Evolutionary conservation across 202 grass and related monocot species (phyloP), one percentile per base, ranked within the genome.

Genomic region (Hordeum pubiflorum): DNA sequence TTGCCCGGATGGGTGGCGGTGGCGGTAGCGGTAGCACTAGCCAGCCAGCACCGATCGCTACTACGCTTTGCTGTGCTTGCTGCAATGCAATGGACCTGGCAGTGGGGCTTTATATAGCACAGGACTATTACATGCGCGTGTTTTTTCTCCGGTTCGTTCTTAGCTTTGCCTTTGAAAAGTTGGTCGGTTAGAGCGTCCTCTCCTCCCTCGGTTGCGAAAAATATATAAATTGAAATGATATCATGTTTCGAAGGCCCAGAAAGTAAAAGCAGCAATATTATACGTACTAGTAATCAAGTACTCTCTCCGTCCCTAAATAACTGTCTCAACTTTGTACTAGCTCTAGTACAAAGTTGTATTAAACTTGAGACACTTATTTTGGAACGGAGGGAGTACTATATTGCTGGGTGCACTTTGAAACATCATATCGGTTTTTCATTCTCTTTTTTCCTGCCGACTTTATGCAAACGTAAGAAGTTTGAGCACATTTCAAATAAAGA

Each of bases 101-200:
- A 60, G 64, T 65, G 41, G 44, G 73, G 68, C 39, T 90, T 85
- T 59, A 85, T 86, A 80, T 91, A 85, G 82, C 39, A 18, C 81
- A 37, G 20, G 11, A 17, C 34, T 37, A n/a, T 57, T 63, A 58
- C 58, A 31, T 21, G 27, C 26, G 59, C 36, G 1, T 10, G 11
- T 58, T 9, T 63, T 2, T 38, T 72, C 2, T 32, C 24, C 3
- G 67, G 23, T 48, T 3, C 7, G 10, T 34, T 26, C 7, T 77
- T 70, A 33, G 56, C 33, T 56, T 73, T 46, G 70, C 70, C 10
- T 72, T 73, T 26, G 31, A 68, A 66, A 73, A 54, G 44, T 33
- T 54, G 69, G 69, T 73, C 24, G 69, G 69, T 73, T 27, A 70
- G 10, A 43, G 21, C 38, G 63, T 67, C 63, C 33, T 36, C 34